Evolutionary conservation across 176 grass and related monocot genomes (phyloP).

Genomic region (Cocos nucifera): DNA sequence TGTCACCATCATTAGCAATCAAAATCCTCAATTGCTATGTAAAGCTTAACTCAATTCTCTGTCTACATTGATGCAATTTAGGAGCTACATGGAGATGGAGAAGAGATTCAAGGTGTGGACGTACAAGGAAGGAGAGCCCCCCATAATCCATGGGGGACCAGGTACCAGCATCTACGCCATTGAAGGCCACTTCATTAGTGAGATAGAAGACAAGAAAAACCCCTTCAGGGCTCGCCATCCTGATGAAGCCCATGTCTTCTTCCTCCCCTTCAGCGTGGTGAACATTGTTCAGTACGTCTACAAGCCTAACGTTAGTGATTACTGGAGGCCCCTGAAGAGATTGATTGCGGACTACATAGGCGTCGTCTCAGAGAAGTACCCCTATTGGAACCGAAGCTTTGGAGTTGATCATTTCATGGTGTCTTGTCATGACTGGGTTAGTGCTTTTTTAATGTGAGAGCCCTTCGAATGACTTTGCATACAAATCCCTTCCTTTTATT

Average conservation of each 20-base stretch:
- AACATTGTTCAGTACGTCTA: constrained; percentile 66
- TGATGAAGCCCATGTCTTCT: constrained; percentile 63
- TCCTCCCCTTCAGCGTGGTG: constrained; percentile 66
- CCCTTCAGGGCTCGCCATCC: constrained; percentile 39
- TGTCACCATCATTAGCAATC: too few species aligned
- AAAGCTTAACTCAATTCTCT: background rate
- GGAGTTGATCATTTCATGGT: constrained; percentile 82
- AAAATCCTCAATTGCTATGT: background rate
- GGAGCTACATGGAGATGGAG: constrained; percentile 97
- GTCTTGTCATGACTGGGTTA: constrained; percentile 77
- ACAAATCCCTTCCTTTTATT: too few species aligned
- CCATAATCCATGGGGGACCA: constrained; percentile 52
- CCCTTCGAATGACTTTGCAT: too few species aligned
- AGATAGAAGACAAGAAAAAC: constrained; percentile 62
- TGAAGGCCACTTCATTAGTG: constrained; percentile 75
- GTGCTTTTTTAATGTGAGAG: background rate
- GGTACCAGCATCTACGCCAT: constrained; percentile 71
- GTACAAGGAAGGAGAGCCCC: constrained; percentile 73
- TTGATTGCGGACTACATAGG: constrained; percentile 51
- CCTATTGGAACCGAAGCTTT: constrained; percentile 67
- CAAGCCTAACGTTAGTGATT: constrained; percentile 21
- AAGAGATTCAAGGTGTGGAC: constrained; percentile 68
- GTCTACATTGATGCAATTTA: constrained; percentile 13
- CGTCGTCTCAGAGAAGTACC: constrained; percentile 48
- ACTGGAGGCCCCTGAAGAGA: constrained; percentile 34